Evolutionary conservation across 108 stramenopile genomes (phyloP), one percentile per base, ranked within the genome.

Genomic region (Fistulifera solaris): DNA sequence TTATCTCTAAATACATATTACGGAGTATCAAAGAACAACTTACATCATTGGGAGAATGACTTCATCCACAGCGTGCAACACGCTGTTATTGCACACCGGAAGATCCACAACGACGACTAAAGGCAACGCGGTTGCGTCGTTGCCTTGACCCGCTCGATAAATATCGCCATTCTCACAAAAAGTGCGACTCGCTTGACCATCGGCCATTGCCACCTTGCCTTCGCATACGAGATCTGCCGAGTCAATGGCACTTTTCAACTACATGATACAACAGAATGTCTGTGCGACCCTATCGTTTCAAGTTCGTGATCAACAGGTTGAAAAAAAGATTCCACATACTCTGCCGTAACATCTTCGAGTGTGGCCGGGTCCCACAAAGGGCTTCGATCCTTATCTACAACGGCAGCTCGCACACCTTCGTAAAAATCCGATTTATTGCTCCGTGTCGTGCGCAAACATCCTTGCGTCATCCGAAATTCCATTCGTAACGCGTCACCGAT

Each of bases 361-460:
- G 51, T 66, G 0, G 59, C 4, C 12, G 83, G 85, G 40, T 64
- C 66, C 98, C 98, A 99, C 55, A 68, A 71, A 26, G 98, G 96
- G 15, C 65, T 54, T 8, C 70, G 58, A 69, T 94, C 94, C 62
- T 85, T 88, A 59, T 99, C 98, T 11, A 99, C 81, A 38, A 99
- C 69, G n/a, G 83, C 72, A 16, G 96, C 86, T 19, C 96, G 81
- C 15, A 99, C 86, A 5, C 98, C 98, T 61, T 97, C 96, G 58
- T 81, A 89, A 72, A 99, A 99, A 59, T 99, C 98, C 22, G 59
- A 58, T 0, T 59, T 67, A 11, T 44, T 39, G 23, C 57, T 56
- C n/a, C n/a, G n/a, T n/a, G n/a, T n/a, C n/a, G n/a, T n/a, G 54
- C 52, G 65, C 58, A 81, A 65, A 42, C 73, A 85, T 10, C 70